Percentiles rank a stretch among this genome's conserved stretches.
Conservation (phyloP, 805 yeast species). For the Suhomyces kilbournensis region DNA sequence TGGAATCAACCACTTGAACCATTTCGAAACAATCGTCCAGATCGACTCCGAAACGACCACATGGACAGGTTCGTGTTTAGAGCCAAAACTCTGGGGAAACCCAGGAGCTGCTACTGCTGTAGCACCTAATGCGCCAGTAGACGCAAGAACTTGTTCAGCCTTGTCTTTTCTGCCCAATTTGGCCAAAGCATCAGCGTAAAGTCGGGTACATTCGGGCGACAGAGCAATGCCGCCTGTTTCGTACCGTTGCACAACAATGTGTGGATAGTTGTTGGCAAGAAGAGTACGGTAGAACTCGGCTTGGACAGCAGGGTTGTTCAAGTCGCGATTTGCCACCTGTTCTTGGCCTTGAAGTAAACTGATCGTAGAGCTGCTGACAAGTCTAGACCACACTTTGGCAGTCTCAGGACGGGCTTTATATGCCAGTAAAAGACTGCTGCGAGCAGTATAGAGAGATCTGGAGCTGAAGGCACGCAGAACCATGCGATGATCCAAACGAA, state of each 20-base stretch:
- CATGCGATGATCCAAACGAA: neutral
- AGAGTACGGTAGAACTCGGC: conserved; percentile 78
- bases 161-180: conserved; percentile 74
- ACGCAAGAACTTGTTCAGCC: conserved; percentile 58
- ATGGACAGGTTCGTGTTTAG: conserved; percentile 81
- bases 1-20: conserved; percentile 87
- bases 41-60: conserved; percentile 90
- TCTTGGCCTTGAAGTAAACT: conserved; percentile 51
- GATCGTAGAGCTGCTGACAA: conserved; percentile 26
- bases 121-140: neutral
- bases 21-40: conserved; percentile 71
- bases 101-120: conserved; percentile 5
- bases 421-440: neutral
- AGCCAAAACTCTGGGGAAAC: conserved; percentile 46
- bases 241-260: conserved; percentile 88
- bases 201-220: conserved; percentile 70
- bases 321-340: conserved; percentile 78
- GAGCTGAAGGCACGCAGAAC: neutral
- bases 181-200: conserved; percentile 78
- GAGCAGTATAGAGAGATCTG: neutral
- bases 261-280: conserved; percentile 84
- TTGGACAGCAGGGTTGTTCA: conserved; percentile 68
- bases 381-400: conserved; percentile 1
- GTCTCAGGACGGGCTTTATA: neutral
- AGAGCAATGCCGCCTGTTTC: conserved; percentile 93